These are phyloP conservation scores for Tetrapisispora phaffii DNA, from an alignment of 805 yeast species.

Conservation along the genomic window DNA sequence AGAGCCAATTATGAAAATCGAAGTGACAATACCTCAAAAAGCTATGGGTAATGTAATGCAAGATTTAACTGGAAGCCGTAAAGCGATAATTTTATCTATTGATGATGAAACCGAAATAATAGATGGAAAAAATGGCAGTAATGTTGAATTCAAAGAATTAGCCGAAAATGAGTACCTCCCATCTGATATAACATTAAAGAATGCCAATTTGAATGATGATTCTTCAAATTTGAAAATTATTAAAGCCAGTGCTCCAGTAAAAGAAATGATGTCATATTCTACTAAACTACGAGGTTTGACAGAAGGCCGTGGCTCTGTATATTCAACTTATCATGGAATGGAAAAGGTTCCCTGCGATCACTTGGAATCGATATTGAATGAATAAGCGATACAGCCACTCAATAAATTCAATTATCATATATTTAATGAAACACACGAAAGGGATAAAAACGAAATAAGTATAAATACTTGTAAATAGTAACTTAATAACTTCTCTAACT, in stretches of 20 bases:
- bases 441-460: neutral
- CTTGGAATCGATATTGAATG: constrained; percentile 26
- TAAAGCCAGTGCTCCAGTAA: constrained; percentile 73
- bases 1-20: constrained; percentile 83
- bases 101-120: constrained; percentile 42
- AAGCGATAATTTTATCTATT: constrained; percentile 62
- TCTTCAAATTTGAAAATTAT: constrained; percentile 37
- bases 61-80: constrained; percentile 70
- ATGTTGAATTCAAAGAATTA: constrained; percentile 42
- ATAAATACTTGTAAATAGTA: neutral
- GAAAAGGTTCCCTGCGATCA: constrained; percentile 51
- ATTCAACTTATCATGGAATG: constrained; percentile 71
- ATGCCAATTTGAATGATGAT: constrained; percentile 11
- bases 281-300: constrained; percentile 70
- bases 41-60: constrained; percentile 77
- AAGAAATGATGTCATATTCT: constrained; percentile 85
- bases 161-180: constrained; percentile 64
- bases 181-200: constrained; percentile 48
- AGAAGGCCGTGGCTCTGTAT: constrained; percentile 79
- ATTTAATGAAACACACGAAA: neutral
- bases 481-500: neutral
- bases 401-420: too few species aligned
- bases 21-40: constrained; percentile 54
- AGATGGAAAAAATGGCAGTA: constrained; percentile 24
- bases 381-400: neutral